These are phyloP conservation scores for Hemerocallis citrina DNA, from an alignment of 106 monocot species.

Conservation along the genomic window DNA sequence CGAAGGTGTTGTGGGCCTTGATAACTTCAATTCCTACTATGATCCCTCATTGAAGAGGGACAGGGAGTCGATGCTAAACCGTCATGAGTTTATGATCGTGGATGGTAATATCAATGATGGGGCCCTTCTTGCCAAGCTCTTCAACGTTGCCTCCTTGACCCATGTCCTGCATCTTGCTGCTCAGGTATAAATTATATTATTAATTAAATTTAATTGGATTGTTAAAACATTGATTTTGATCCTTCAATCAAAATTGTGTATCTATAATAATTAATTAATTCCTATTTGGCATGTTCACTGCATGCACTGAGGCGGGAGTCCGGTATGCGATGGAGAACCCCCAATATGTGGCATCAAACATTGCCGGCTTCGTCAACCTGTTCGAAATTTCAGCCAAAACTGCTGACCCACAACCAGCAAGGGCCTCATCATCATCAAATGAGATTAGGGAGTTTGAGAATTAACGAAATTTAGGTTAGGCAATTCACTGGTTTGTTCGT, in stretches of 20 bases:
- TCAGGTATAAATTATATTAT: too few relatives aligned
- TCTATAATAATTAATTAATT: too few relatives aligned
- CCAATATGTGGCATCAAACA: conserved; percentile 13
- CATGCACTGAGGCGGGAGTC: conserved; percentile 22
- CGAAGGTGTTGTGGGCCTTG: conserved; percentile 13
- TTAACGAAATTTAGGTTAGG: too few relatives aligned
- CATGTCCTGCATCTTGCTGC: conserved; percentile 22
- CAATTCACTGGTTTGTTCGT: too few relatives aligned
- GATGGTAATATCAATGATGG: conserved; percentile 13
- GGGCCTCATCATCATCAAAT: conserved; percentile 23
- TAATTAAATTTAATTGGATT: too few relatives aligned
- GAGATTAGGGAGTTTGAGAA: too few relatives aligned
- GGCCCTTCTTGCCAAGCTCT: neutral
- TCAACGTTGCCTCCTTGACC: conserved; percentile 11
- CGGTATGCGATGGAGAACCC: conserved; percentile 20
- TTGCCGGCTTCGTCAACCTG: conserved; percentile 11
- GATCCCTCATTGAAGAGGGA: conserved; percentile 10
- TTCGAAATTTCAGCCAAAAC: conserved; percentile 12
- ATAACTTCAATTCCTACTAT: conserved; percentile 18
- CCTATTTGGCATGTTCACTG: too few relatives aligned
- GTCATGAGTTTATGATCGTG: conserved; percentile 2
- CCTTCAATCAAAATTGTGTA: too few relatives aligned
- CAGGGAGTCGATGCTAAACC: neutral
- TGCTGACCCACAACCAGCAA: conserved; percentile 6
- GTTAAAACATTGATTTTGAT: too few relatives aligned